Percentiles rank a stretch among this genome's conserved stretches.
phyloP scores from a whole-genome alignment of 208 protist genomes.

The Porcisia hertigi region DNA sequence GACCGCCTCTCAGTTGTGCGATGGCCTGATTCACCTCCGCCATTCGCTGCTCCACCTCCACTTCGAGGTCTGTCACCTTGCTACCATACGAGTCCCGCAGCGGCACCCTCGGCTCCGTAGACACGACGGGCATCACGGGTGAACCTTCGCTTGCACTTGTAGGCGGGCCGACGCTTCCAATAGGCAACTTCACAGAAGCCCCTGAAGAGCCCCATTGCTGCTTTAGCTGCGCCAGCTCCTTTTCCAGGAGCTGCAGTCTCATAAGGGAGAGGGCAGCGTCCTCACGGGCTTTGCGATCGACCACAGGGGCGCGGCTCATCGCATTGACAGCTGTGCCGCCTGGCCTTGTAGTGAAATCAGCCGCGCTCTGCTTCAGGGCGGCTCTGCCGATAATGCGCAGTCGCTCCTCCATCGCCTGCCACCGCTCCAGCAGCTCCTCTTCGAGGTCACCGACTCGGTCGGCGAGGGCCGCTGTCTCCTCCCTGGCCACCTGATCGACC shows the following conservation, averaged over 20 bases:
- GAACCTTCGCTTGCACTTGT: not conserved
- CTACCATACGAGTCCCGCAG: slow-evolving; percentile 62
- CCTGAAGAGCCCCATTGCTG: slow-evolving; percentile 23
- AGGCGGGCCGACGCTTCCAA: not conserved
- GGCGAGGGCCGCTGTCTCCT: slow-evolving; percentile 48
- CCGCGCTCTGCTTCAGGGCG: slow-evolving; percentile 48
- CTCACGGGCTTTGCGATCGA: slow-evolving; percentile 87
- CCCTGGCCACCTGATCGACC: slow-evolving; percentile 40
- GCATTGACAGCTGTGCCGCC: slow-evolving; percentile 5
- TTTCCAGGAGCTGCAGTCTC: slow-evolving; percentile 81
- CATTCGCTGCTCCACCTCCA: slow-evolving; percentile 88
- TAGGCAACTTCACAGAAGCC: not conserved
- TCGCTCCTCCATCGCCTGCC: slow-evolving; percentile 83
- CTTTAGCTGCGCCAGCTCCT: slow-evolving; percentile 59
- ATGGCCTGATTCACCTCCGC: slow-evolving; percentile 83
- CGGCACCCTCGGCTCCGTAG: slow-evolving; percentile 10
- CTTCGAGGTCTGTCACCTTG: slow-evolving; percentile 65
- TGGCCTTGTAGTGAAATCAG: slow-evolving; percentile 8
- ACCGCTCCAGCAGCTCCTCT: slow-evolving; percentile 69
- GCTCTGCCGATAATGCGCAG: slow-evolving; percentile 83
- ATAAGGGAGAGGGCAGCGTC: slow-evolving; percentile 84
- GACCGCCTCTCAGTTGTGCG: slow-evolving; percentile 43
- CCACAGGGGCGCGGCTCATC: slow-evolving; percentile 30
- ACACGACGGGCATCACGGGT: not conserved
- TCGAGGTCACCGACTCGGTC: slow-evolving; percentile 78